Percentiles rank a stretch among this genome's conserved stretches.
Conservation (phyloP, 306 rosid genomes). For the Vicia sativa region DNA sequence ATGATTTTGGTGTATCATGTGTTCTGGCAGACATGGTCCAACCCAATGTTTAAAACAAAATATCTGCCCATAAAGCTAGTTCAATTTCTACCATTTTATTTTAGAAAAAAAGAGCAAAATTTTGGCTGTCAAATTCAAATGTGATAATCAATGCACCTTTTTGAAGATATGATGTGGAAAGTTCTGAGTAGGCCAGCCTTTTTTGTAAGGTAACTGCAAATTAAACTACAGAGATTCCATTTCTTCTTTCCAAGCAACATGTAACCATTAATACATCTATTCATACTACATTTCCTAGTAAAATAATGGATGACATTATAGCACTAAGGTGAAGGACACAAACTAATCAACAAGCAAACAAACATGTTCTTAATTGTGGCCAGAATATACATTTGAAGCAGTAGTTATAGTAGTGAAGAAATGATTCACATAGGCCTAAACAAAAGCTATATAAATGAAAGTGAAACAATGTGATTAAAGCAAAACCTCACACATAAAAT, state of each 20-base stretch:
- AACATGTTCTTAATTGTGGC: neutral
- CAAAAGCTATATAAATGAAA: no score
- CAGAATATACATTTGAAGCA: neutral
- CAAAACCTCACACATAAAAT: slow-evolving; percentile 17
- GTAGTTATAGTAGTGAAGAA: neutral
- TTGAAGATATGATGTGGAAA: neutral
- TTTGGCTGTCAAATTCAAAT: neutral
- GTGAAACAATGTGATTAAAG: slow-evolving; percentile 29
- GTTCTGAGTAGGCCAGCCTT: no score
- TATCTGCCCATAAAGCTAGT: neutral
- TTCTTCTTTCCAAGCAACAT: neutral
- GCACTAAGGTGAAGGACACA: neutral
- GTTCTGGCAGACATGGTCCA: neutral
- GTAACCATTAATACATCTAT: neutral
- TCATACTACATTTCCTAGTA: neutral
- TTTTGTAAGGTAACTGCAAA: neutral
- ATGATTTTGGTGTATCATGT: neutral
- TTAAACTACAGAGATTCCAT: neutral
- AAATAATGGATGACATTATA: neutral
- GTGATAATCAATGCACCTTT: neutral
- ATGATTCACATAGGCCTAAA: neutral
- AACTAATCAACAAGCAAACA: slow-evolving; percentile 13
- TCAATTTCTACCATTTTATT: neutral
- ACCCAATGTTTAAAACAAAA: neutral
- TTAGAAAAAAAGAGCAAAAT: neutral